phyloP scores from a whole-genome alignment of 768 basidiomycete genomes.

The Tricholoma saponaceum region DNA sequence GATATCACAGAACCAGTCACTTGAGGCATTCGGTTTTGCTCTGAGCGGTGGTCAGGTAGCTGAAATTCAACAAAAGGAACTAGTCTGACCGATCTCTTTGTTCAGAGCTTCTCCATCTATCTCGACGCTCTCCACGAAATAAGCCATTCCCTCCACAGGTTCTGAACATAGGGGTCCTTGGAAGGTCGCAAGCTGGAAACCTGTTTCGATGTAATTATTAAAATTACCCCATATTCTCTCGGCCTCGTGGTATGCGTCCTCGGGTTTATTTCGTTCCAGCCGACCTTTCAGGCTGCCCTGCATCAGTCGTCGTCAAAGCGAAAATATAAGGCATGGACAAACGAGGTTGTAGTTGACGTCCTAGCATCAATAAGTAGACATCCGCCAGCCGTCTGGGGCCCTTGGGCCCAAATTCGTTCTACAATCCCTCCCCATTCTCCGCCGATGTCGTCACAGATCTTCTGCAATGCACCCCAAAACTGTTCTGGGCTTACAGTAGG shows the following conservation, averaged over 20 bases:
- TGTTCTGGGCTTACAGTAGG: conserved; percentile 67
- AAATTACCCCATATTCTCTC: conserved; percentile 51
- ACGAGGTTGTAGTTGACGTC: conserved; percentile 49
- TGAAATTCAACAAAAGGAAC: conserved; percentile 2
- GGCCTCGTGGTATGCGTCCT: conserved; percentile 24
- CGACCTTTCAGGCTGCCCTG: conserved; percentile 46
- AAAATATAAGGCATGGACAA: conserved; percentile 24
- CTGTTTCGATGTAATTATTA: conserved; percentile 82
- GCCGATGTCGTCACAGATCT: conserved; percentile 63
- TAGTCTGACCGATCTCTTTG: conserved; percentile 58
- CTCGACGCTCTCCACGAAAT: conserved; percentile 76
- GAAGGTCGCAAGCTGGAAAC: conserved; percentile 92
- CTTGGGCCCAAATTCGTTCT: conserved; percentile 86
- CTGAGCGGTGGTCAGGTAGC: conserved; percentile 35
- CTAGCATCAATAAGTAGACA: conserved; percentile 82
- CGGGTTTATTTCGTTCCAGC: conserved; percentile 36
- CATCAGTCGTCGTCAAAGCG: conserved; percentile 5
- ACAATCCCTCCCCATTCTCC: conserved; percentile 80
- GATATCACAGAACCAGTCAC: conserved; percentile 90
- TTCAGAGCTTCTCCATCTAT: conserved; percentile 56
- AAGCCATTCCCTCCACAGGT: conserved; percentile 90
- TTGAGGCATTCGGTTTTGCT: conserved; percentile 76
- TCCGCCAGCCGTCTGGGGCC: conserved; percentile 81
- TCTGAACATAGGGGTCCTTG: conserved; percentile 95
- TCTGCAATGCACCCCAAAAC: conserved; percentile 74